These are phyloP conservation scores for Ceratocystis cubensis DNA, from an alignment of 2,329 filamentous ascomycete genomes.

Conservation along the genomic window DNA sequence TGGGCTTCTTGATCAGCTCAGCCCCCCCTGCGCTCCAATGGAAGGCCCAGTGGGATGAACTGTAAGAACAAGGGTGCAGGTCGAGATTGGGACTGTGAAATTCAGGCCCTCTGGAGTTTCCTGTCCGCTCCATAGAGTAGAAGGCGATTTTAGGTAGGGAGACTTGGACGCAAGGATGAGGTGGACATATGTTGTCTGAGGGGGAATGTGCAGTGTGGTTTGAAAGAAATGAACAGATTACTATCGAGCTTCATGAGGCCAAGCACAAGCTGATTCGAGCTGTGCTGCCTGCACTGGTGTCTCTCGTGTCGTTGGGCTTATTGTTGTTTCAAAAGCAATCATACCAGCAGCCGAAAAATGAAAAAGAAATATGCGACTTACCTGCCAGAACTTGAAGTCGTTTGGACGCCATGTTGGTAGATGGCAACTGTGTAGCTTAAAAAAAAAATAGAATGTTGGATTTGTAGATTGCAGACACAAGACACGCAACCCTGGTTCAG, in stretches of 20 bases:
- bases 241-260: neutral
- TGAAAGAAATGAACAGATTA: too few relatives aligned
- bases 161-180: neutral
- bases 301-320: neutral
- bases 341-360: neutral
- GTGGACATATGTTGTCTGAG: neutral
- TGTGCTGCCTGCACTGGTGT: neutral
- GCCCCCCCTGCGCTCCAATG: conserved; percentile 5
- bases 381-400: conserved; percentile 18
- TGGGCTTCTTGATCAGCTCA: conserved; percentile 9
- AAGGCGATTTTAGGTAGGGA: neutral
- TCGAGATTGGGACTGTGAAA: neutral
- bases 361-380: conserved; percentile 9
- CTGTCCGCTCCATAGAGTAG: neutral
- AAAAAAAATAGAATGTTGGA: neutral
- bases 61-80: neutral
- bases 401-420: conserved; percentile 17
- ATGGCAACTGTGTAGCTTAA: neutral
- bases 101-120: neutral
- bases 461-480: neutral
- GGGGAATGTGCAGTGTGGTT: neutral
- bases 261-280: neutral
- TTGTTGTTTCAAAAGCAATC: neutral
- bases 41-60: neutral
- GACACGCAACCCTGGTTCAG: neutral